Evolutionary conservation across 140 eudicot genomes (phyloP), one percentile per base, ranked within the genome.

Genomic region (Oenanthe javanica): DNA sequence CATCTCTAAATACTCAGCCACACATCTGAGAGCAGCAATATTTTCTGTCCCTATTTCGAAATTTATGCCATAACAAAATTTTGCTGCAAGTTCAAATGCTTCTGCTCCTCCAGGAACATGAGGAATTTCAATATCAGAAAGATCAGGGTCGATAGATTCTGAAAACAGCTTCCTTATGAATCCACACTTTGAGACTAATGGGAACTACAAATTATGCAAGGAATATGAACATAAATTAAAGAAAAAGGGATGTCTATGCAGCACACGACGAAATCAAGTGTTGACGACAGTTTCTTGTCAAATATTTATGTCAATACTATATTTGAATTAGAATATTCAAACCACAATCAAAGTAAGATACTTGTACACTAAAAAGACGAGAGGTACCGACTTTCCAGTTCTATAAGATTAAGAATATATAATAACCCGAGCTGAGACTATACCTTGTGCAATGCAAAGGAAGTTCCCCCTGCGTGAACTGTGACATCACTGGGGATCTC

Each of bases 361-460:
- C 55, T 57, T 15, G 59, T 70, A 46, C 38, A 42, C 15, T 42
- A 4, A 73, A 73, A 21, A 45, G 47, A 72, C n/a, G 10, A 43
- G 31, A 3, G 36, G 36, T 9, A 18, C 76, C 4, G 9, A 9
- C 7, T n/a, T 52, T 21, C 4, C 1, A 36, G 5, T 9, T 51
- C 71, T 46, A 25, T 7, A 9, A 25, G 40, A 9, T 49, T 42
- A 51, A 23, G 63, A 66, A 27, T 66, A 66, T 12, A 27, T 67
- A 69, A 59, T 55, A 49, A 66, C 47, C 54, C 70, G 15, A 64
- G 63, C 73, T 82, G 80, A 74, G 18, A 54, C 12, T 64, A 15
- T 79, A 94, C 98, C 97, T 92, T 94, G 90, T 94, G 98, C 87
- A 94, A 85, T 48, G 96, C 81, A 86, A 90, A 94, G 63, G 97